Percentiles rank a stretch among this genome's conserved stretches.
These are phyloP conservation scores for Steccherinum ochraceum DNA, from an alignment of 768 basidiomycete species.

Conservation along the genomic window DNA sequence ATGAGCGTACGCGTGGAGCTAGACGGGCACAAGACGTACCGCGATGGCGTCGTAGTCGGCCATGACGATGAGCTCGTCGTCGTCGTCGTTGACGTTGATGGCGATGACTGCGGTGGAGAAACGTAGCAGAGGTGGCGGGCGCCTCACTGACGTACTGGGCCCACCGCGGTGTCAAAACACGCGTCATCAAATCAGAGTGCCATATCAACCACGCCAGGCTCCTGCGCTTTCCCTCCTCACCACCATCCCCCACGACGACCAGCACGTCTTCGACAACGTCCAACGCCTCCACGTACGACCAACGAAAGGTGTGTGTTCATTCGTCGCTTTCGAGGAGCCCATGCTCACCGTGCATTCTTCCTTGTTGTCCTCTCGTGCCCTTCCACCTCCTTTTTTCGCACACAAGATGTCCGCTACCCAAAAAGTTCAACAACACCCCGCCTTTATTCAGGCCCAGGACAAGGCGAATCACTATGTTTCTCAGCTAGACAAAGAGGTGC, in stretches of 20 bases:
- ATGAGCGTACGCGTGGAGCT: slow-evolving; percentile 2
- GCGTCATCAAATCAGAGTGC: slow-evolving; percentile 43
- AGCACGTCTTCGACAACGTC: neutral
- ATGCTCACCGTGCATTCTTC: too few species aligned
- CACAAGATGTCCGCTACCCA: slow-evolving; percentile 70
- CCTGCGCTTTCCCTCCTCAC: slow-evolving; percentile 12
- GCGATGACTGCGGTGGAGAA: neutral
- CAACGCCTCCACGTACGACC: neutral
- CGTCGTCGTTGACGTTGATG: too few species aligned
- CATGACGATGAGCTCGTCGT: too few species aligned
- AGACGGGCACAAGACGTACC: slow-evolving; percentile 29
- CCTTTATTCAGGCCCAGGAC: slow-evolving; percentile 76
- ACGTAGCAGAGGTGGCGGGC: neutral
- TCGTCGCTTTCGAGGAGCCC: too few species aligned
- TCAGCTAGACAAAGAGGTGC: slow-evolving; percentile 96
- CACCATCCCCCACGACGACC: slow-evolving; percentile 10
- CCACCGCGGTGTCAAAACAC: slow-evolving; percentile 43
- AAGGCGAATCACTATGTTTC: slow-evolving; percentile 75
- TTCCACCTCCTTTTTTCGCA: slow-evolving; percentile 2
- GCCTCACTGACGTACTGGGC: slow-evolving; percentile 35
- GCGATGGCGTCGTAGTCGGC: slow-evolving; percentile 47
- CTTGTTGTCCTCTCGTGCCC: slow-evolving; percentile 1
- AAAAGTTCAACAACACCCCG: slow-evolving; percentile 84
- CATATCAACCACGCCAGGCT: slow-evolving; percentile 27
- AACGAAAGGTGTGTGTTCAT: too few species aligned